These are phyloP conservation scores for Parafenestella ontariensis DNA, from an alignment of 2,329 filamentous ascomycete genomes.

Conservation along the genomic window DNA sequence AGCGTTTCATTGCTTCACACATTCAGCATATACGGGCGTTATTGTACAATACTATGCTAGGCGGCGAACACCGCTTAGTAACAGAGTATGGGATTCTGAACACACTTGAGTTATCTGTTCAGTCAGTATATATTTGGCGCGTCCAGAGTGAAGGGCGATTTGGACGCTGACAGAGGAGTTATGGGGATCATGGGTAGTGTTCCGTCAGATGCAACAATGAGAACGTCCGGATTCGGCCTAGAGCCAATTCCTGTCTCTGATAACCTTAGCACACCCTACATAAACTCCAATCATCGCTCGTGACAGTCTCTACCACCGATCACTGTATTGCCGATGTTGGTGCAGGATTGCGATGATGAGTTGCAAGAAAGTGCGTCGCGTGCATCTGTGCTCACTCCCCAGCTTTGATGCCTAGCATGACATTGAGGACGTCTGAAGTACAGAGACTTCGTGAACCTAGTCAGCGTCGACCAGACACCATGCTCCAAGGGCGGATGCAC, in stretches of 20 bases:
- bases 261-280: neutral
- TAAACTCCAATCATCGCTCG: too few species aligned
- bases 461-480: too few species aligned
- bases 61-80: neutral
- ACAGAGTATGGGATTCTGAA: neutral
- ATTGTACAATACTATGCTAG: constrained; percentile 5
- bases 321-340: too few species aligned
- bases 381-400: too few species aligned
- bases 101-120: neutral
- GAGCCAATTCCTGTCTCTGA: neutral
- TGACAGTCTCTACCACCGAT: too few species aligned
- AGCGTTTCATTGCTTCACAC: constrained; percentile 17
- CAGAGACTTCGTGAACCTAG: too few species aligned
- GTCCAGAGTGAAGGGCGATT: neutral
- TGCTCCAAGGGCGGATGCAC: too few species aligned
- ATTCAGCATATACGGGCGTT: constrained; percentile 34
- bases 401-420: too few species aligned
- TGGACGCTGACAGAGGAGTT: neutral
- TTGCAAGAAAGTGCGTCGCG: too few species aligned
- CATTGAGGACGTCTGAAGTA: too few species aligned
- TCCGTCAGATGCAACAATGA: neutral
- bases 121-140: neutral
- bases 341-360: too few species aligned
- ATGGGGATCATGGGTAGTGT: neutral
- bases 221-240: neutral